Base-by-base conservation (phyloP, 345 rosid species). In the Clausena lansium region DNA sequence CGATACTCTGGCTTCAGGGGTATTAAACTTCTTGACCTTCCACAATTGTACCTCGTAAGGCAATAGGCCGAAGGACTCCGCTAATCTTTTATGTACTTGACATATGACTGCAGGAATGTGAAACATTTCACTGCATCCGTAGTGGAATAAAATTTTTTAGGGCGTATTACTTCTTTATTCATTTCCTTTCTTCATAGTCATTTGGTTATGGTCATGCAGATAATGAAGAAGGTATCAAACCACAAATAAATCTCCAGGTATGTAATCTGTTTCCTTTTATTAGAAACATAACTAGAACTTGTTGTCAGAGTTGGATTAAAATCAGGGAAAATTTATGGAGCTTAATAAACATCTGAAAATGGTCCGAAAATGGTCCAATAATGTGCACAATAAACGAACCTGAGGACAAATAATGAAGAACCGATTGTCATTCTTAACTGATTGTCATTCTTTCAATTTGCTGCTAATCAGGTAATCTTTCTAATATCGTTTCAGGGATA, bases 211-310 rank as follows among this genome's bases (percentile, higher is more conserved):
- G 6, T 80, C 71, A 63, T 78, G 84, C 91, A 94, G 97, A 89
- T 78, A 94, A 94, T 57, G 88, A 85, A 7, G 85, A 81, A 39
- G 90, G 88, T 24, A 69, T 74, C 70, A 58, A 74, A 73, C 94
- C 94, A 54, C 24, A 73, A 13, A 79, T 91, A 58, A 86, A 89
- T 78, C 74, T 94, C n/a, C 88, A 92, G 98, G 98, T 90, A 33
- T 28, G 67, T 58, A 25, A 67, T 63, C 70, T 36, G 25, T 11
- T 7, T 30, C 33, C 24, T 67, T 13, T 17, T 71, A 8, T 32
- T 30, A 6, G n/a, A 17, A 41, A 33, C 30, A 38, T 10, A 41
- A 67, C 6, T 14, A 11, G 15, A 27, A 9, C 72, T 24, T 45
- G 2, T 15, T 30, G 47, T 67, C 10, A 9, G 67, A 15, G 24